Percentiles rank a stretch among this genome's conserved stretches.
These are phyloP conservation scores for Acacia concinna DNA, from an alignment of 331 rosid genomes.

Conservation along the genomic window DNA sequence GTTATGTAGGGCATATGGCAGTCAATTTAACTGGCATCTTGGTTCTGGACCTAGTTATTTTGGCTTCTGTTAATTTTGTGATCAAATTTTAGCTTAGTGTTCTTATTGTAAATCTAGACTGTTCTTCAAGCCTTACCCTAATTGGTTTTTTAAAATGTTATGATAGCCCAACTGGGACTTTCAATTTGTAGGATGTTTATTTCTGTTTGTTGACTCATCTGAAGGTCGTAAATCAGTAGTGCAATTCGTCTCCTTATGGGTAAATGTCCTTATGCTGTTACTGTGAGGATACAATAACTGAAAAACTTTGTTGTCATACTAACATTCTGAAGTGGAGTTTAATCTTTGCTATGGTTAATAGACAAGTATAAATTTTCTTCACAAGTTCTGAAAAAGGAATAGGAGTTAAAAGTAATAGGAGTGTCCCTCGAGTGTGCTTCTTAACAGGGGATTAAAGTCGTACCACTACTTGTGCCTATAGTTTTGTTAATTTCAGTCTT, in stretches of 20 bases:
- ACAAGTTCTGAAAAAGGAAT: neutral
- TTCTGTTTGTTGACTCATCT: neutral
- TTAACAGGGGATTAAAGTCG: neutral
- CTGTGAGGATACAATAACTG: neutral
- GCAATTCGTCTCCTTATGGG: neutral
- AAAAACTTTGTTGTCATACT: neutral
- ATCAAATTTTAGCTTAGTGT: too few species aligned
- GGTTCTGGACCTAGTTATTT: neutral
- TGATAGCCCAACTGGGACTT: neutral
- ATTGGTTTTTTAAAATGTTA: neutral
- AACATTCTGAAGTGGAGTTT: neutral
- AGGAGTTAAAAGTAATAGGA: neutral
- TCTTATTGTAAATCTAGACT: too few species aligned
- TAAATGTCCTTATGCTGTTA: neutral
- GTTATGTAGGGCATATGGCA: neutral
- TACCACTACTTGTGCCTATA: neutral
- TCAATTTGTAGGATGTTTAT: neutral
- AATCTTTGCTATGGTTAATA: too few species aligned
- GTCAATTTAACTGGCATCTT: neutral
- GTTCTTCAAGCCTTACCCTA: neutral
- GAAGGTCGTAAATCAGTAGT: neutral
- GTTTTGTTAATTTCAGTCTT: neutral
- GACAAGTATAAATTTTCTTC: neutral
- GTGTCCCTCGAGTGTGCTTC: neutral
- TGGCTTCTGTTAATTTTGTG: neutral